phyloP scores from a whole-genome alignment of 139 green algal genomes.

The Tetraselmis chui region DNA sequence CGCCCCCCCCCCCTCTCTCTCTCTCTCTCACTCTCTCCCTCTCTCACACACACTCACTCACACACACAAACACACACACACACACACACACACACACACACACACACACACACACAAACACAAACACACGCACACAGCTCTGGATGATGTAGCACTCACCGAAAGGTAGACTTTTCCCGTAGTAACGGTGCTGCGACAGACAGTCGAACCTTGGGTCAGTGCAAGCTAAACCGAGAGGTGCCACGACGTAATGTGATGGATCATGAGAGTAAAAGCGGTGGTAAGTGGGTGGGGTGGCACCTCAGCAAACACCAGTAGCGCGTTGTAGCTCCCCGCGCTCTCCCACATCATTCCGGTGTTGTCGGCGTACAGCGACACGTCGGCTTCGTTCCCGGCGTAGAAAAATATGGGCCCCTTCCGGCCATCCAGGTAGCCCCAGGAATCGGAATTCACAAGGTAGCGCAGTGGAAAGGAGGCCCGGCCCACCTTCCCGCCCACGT shows the following conservation, averaged over 20 bases:
- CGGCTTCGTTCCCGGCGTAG: constrained; percentile 72
- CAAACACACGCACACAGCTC: no score
- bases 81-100: no score
- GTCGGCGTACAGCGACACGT: constrained; percentile 55
- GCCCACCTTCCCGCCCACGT: not conserved
- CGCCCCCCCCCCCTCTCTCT: no score
- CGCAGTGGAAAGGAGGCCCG: not conserved
- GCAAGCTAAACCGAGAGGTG: no score
- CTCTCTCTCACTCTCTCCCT: no score
- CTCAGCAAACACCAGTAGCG: constrained; percentile 63
- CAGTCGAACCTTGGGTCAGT: no score
- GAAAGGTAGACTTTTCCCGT: constrained; percentile 62
- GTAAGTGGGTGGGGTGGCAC: not conserved
- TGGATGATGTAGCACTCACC: no score
- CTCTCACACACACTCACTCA: no score
- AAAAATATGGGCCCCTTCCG: not conserved
- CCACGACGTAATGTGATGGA: no score
- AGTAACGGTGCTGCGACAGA: constrained; percentile 82
- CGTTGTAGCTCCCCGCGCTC: constrained; percentile 44
- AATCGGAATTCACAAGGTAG: not conserved
- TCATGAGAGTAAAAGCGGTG: constrained; percentile 1
- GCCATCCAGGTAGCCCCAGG: not conserved
- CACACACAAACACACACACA: no score
- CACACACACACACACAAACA: no score
- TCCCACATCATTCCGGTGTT: constrained; percentile 76